Evolutionary conservation across 2,329 filamentous ascomycete genomes (phyloP).

Genomic region (Colletotrichum sp.): DNA sequence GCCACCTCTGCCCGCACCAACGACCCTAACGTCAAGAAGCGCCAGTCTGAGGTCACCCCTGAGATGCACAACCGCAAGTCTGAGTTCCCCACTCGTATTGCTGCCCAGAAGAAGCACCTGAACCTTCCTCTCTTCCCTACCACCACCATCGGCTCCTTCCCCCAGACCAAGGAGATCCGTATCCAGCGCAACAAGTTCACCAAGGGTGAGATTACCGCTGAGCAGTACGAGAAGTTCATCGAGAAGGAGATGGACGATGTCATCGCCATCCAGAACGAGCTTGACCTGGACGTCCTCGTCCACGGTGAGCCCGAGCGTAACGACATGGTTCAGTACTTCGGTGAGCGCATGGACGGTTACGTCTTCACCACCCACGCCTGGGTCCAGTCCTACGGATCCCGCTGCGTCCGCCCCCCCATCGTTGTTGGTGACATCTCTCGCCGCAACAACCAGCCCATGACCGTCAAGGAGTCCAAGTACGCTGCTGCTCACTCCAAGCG

Average conservation of each 20-base stretch:
- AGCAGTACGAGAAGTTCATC: slow-evolving; percentile 98
- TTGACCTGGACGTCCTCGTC: slow-evolving; percentile 94
- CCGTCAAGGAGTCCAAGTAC: slow-evolving; percentile 99
- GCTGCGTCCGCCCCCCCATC: slow-evolving; percentile 97
- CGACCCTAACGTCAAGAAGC: slow-evolving; percentile 95
- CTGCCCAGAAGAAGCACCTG: slow-evolving; percentile 89
- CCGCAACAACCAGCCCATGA: slow-evolving; percentile 82
- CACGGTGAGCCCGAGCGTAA: slow-evolving; percentile 99
- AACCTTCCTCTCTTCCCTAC: slow-evolving; percentile 97
- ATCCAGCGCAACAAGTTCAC: slow-evolving; percentile 97
- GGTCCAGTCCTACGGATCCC: slow-evolving; percentile 98
- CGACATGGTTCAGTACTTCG: slow-evolving; percentile 99
- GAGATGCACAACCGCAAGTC: slow-evolving; percentile 94
- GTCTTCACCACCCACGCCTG: slow-evolving; percentile 99
- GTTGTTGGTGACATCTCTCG: slow-evolving; percentile 98
- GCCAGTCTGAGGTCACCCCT: slow-evolving; percentile 84
- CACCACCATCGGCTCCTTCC: slow-evolving; percentile 99
- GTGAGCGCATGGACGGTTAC: slow-evolving; percentile 95
- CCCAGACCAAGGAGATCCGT: slow-evolving; percentile 99
- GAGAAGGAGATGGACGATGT: slow-evolving; percentile 97
- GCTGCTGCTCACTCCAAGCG: slow-evolving; percentile 95
- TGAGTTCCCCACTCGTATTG: slow-evolving; percentile 83
- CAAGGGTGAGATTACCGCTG: slow-evolving; percentile 93
- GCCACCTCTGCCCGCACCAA: slow-evolving; percentile 95
- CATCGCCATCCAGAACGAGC: slow-evolving; percentile 97